Percentiles rank a stretch among this genome's conserved stretches.
These are phyloP conservation scores for Calonectria pauciramosa DNA, from an alignment of 2,329 filamentous ascomycete species.

Conservation along the genomic window DNA sequence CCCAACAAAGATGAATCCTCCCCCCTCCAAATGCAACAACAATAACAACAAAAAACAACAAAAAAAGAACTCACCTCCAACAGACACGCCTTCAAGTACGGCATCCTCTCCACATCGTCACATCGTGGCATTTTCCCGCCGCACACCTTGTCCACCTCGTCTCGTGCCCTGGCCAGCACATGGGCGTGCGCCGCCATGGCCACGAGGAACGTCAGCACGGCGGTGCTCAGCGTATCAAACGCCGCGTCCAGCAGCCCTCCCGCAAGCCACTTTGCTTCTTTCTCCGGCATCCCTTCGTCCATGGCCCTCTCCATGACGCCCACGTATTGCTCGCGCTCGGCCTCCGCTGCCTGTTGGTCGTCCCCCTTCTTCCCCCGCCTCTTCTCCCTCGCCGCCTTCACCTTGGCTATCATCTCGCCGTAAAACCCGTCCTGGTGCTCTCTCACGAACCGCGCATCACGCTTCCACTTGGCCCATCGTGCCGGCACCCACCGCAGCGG, in stretches of 20 bases:
- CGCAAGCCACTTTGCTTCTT: constrained; percentile 37
- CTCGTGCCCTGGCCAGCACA: constrained; percentile 33
- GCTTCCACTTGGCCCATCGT: constrained; percentile 40
- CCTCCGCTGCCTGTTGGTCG: neutral
- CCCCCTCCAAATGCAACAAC: no score
- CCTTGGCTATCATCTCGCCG: constrained; percentile 29
- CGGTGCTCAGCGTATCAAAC: constrained; percentile 42
- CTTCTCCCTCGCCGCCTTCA: constrained; percentile 18
- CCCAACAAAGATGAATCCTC: neutral
- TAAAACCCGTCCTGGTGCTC: constrained; percentile 40
- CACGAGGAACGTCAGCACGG: constrained; percentile 37
- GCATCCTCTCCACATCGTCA: constrained; percentile 39
- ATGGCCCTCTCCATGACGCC: constrained; percentile 34
- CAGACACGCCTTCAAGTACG: constrained; percentile 44
- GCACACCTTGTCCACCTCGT: constrained; percentile 40
- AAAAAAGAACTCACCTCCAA: constrained; percentile 34
- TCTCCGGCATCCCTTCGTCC: constrained; percentile 36
- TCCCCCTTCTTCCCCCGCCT: neutral
- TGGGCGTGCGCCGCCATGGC: constrained; percentile 39
- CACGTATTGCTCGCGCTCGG: constrained; percentile 20
- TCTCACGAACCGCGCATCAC: constrained; percentile 33
- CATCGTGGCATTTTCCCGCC: constrained; percentile 45
- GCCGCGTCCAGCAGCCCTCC: constrained; percentile 42
- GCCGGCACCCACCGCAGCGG: constrained; percentile 38
- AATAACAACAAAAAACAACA: neutral